Conservation (phyloP, 2,329 filamentous ascomycete genomes). For the Trichocomaceae sp. region DNA sequence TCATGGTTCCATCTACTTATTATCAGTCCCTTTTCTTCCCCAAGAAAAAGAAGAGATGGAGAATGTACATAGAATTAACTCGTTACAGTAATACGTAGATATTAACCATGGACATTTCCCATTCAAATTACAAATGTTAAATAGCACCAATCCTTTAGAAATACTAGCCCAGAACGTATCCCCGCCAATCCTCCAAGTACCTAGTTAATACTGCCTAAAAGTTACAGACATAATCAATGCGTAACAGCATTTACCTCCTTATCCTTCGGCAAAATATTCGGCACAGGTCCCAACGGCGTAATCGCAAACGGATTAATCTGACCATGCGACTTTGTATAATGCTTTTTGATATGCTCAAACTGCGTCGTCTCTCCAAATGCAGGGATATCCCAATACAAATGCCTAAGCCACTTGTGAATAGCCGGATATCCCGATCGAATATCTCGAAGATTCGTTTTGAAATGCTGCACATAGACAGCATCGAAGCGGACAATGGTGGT, state of each 20-base stretch:
- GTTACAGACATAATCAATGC: not conserved
- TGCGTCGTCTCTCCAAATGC: slow-evolving; percentile 80
- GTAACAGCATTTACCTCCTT: slow-evolving; percentile 58
- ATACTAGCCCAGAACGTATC: no score
- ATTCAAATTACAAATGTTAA: not conserved
- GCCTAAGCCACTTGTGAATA: slow-evolving; percentile 73
- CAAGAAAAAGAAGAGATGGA: not conserved
- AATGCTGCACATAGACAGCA: slow-evolving; percentile 73
- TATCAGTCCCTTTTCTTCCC: no score
- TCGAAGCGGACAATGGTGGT: slow-evolving; percentile 70
- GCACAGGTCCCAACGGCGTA: slow-evolving; percentile 76
- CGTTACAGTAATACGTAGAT: not conserved
- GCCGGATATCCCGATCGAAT: slow-evolving; percentile 77
- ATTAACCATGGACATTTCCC: no score
- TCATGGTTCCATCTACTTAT: no score
- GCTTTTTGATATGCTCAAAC: slow-evolving; percentile 90
- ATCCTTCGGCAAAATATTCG: slow-evolving; percentile 69
- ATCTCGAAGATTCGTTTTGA: slow-evolving; percentile 76
- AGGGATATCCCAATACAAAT: slow-evolving; percentile 74
- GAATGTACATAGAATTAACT: slow-evolving; percentile 4
- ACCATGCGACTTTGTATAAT: slow-evolving; percentile 60
- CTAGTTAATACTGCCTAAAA: no score
- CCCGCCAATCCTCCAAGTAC: no score
- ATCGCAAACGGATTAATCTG: slow-evolving; percentile 64
- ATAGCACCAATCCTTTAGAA: no score